phyloP scores from a whole-genome alignment of 345 rosid genomes.

The Lumnitzera racemosa region DNA sequence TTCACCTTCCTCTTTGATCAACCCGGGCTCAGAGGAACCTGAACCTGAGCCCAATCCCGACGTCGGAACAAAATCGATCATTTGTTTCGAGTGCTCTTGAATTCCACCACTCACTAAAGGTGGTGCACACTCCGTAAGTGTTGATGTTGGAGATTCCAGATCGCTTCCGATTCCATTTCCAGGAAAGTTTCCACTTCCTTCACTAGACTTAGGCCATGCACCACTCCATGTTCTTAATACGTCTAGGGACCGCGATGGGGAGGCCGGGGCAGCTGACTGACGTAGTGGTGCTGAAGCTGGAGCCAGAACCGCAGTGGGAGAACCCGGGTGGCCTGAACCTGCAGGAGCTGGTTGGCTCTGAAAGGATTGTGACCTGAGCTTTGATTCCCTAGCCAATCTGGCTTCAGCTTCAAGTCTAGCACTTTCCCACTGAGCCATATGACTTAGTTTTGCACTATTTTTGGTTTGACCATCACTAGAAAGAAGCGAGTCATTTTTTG shows the following conservation, averaged over 20 bases:
- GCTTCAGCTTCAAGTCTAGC: slow-evolving; percentile 93
- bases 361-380: slow-evolving; percentile 52
- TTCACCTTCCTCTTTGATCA: slow-evolving; percentile 45
- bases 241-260: slow-evolving; percentile 2
- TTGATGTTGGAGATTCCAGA: slow-evolving; percentile 85
- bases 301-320: slow-evolving; percentile 17
- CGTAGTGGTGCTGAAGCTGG: slow-evolving; percentile 8
- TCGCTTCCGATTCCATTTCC: slow-evolving; percentile 27
- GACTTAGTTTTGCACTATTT: slow-evolving; percentile 68
- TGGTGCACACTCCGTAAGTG: slow-evolving; percentile 53
- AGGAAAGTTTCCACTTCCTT: slow-evolving; percentile 18
- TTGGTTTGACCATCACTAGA: slow-evolving; percentile 43
- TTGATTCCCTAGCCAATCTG: slow-evolving; percentile 71
- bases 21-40: slow-evolving; percentile 33
- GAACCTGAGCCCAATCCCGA: slow-evolving; percentile 16
- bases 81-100: slow-evolving; percentile 24
- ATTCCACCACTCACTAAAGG: slow-evolving; percentile 15
- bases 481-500: slow-evolving; percentile 49
- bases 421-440: slow-evolving; percentile 96
- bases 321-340: not conserved
- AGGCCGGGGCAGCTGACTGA: not conserved
- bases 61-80: slow-evolving; percentile 47
- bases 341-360: slow-evolving; percentile 15
- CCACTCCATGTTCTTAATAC: slow-evolving; percentile 16
- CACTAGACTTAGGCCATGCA: slow-evolving; percentile 26